phyloP scores from a whole-genome alignment of 2,329 filamentous ascomycete genomes.

The Lachnellula cervina region DNA sequence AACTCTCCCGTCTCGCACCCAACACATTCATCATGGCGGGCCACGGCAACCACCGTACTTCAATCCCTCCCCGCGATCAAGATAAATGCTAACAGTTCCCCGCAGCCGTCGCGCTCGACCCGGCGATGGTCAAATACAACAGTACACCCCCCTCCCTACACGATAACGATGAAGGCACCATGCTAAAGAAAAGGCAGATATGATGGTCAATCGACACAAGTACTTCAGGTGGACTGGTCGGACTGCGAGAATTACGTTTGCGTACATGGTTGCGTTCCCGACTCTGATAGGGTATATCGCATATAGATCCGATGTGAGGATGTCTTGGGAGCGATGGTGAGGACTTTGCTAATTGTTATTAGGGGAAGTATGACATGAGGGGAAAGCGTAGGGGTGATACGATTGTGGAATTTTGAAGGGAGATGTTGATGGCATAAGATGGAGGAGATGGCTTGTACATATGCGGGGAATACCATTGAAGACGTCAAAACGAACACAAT shows the following conservation, averaged over 20 bases:
- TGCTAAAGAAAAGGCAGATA: constrained; percentile 49
- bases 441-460: constrained; percentile 21
- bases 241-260: constrained; percentile 73
- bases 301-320: constrained; percentile 80
- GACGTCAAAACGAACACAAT: not conserved
- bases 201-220: constrained; percentile 80
- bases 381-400: constrained; percentile 85
- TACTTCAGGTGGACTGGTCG: constrained; percentile 92
- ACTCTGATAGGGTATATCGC: constrained; percentile 63
- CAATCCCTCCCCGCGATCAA: not conserved
- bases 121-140: constrained; percentile 52
- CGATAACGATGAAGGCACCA: not conserved
- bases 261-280: constrained; percentile 72
- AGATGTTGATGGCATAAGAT: constrained; percentile 18
- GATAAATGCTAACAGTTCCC: constrained; percentile 10
- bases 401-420: constrained; percentile 67
- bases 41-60: constrained; percentile 41
- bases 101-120: constrained; percentile 33
- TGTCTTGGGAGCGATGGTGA: not conserved
- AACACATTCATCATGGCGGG: constrained; percentile 42
- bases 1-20: constrained; percentile 1
- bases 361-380: constrained; percentile 84
- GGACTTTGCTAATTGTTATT: constrained; percentile 21
- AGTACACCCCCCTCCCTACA: constrained; percentile 34
- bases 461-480: constrained; percentile 6